These are phyloP conservation scores for Mucor velutinosus DNA, from an alignment of 371 early-diverging fungal genomes.

Conservation along the genomic window DNA sequence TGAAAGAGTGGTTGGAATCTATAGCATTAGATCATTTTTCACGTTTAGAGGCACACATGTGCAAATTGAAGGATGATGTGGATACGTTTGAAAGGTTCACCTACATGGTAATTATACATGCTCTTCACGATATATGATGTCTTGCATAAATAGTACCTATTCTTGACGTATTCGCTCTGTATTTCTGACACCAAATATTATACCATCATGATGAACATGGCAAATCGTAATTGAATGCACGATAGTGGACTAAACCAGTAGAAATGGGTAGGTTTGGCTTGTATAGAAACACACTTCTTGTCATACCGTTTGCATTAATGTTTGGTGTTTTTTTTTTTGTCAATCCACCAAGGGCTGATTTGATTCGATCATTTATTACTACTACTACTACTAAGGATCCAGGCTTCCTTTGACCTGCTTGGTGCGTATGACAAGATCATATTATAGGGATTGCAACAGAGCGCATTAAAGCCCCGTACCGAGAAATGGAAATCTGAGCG, in stretches of 20 bases:
- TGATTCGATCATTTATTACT: not conserved
- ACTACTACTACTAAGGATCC: not conserved
- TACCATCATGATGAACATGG: not conserved
- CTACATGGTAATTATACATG: not conserved
- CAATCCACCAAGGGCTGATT: not conserved
- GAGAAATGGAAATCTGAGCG: not conserved
- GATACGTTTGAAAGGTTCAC: not conserved
- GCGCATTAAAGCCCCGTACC: constrained; percentile 1
- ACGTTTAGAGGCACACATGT: not conserved
- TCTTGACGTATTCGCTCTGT: not conserved
- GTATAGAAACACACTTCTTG: not conserved
- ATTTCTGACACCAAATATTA: not conserved
- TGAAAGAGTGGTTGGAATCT: not conserved
- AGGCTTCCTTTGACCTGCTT: too few species aligned
- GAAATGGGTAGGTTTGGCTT: not conserved
- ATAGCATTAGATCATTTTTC: constrained; percentile 3
- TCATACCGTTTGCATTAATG: not conserved
- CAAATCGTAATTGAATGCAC: not conserved
- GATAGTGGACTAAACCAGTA: not conserved
- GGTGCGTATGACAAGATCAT: not conserved
- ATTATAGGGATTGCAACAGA: not conserved
- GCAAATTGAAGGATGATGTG: not conserved
- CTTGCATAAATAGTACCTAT: not conserved
- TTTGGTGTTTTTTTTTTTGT: not conserved
- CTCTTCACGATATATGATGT: not conserved